Evolutionary conservation across 2,329 filamentous ascomycete genomes (phyloP).

Genomic region (Pyrenophora tritici-repentis): DNA sequence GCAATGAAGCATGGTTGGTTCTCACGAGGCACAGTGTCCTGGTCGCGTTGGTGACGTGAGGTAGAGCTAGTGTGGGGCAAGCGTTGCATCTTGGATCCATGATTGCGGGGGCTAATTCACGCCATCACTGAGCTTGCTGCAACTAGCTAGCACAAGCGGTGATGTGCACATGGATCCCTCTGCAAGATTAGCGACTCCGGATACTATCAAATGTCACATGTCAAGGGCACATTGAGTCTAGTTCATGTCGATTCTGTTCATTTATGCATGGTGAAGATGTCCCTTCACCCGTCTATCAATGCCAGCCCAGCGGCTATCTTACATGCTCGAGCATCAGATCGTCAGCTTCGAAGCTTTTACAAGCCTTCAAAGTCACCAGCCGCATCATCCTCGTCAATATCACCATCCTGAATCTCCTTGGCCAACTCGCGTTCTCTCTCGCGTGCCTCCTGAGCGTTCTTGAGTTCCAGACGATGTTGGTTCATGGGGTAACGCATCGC

Average conservation of each 20-base stretch:
- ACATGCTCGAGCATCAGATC: constrained; percentile 16
- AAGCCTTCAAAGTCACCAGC: constrained; percentile 96
- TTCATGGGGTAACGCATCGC: constrained; percentile 99
- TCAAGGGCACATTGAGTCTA: not conserved
- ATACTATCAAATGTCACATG: constrained; percentile 8
- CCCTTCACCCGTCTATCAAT: constrained; percentile 26
- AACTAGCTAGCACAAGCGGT: constrained; percentile 27
- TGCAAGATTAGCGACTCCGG: constrained; percentile 6
- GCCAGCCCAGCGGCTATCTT: constrained; percentile 26
- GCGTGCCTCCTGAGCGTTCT: constrained; percentile 97
- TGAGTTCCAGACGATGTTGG: constrained; percentile 93
- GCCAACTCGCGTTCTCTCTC: constrained; percentile 96
- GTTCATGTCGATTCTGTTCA: constrained; percentile 12
- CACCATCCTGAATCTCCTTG: constrained; percentile 98
- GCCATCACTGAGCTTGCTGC: constrained; percentile 22
- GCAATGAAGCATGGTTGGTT: constrained; percentile 29
- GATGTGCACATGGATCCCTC: constrained; percentile 22
- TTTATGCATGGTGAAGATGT: constrained; percentile 32
- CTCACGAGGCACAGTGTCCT: constrained; percentile 6
- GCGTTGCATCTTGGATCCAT: constrained; percentile 8
- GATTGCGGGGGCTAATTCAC: constrained; percentile 34
- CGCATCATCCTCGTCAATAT: constrained; percentile 94
- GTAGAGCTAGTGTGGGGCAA: constrained; percentile 13
- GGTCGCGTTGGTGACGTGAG: constrained; percentile 12
- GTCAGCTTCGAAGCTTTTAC: constrained; percentile 54